Evolutionary conservation across 225 moss, liverwort and hornwort species (phyloP).

Genomic region (Polytrichum commune): DNA sequence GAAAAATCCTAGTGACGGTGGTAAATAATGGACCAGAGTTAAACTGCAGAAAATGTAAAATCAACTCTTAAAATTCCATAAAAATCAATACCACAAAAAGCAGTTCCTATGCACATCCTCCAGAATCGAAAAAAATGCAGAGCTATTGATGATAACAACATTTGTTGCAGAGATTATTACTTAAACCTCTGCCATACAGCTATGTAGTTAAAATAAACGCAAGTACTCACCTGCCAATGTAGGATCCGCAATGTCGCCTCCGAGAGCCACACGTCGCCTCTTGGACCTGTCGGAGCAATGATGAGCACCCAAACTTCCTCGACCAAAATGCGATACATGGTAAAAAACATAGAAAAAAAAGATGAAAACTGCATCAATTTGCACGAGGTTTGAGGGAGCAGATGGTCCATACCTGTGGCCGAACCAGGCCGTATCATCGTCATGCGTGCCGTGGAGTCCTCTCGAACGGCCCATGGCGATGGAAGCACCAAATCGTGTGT

Average conservation of each 20-base stretch:
- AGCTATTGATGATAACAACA: no score
- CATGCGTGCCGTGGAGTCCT: conserved; percentile 73
- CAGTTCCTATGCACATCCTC: no score
- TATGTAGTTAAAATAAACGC: conserved; percentile 1
- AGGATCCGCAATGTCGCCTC: conserved; percentile 71
- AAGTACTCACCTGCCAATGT: conserved; percentile 58
- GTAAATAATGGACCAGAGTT: no score
- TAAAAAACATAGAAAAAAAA: neutral
- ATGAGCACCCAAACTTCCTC: no score
- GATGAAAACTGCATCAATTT: conserved; percentile 1
- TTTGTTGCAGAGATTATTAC: no score
- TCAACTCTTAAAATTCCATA: no score
- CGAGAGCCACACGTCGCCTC: conserved; percentile 73
- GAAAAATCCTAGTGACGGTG: no score
- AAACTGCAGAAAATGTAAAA: no score
- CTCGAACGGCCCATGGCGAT: conserved; percentile 85
- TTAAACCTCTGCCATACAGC: no score
- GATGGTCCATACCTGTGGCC: conserved; percentile 61
- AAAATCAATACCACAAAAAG: no score
- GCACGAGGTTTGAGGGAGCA: neutral
- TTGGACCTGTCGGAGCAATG: conserved; percentile 62
- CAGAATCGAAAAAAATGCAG: no score
- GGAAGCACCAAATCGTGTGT: neutral
- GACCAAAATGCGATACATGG: no score
- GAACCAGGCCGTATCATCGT: conserved; percentile 91